Evolutionary conservation across 352 stramenopile species (phyloP).

Genomic region (Phytophthora tubulina): DNA sequence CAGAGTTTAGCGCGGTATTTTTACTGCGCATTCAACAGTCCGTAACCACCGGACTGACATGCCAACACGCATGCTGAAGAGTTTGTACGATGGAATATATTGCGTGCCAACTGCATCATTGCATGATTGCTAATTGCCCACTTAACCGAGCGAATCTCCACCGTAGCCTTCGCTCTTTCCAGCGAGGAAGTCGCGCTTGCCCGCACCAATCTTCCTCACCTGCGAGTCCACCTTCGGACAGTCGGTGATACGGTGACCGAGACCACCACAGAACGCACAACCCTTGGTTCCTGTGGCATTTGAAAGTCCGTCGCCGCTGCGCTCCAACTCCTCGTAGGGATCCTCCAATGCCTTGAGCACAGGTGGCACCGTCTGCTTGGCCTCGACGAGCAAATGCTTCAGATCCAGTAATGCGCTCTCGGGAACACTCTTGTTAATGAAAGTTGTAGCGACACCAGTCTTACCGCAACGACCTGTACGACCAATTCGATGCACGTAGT

Average conservation of each 20-base stretch:
- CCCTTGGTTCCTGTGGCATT: conserved; percentile 91
- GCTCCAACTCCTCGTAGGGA: conserved; percentile 91
- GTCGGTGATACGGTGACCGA: conserved; percentile 98
- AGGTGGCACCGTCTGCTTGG: conserved; percentile 98
- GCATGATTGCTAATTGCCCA: conserved; percentile 14
- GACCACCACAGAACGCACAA: conserved; percentile 98
- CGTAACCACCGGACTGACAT: conserved; percentile 18
- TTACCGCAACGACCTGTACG: conserved; percentile 98
- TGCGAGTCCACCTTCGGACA: conserved; percentile 99
- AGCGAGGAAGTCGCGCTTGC: conserved; percentile 94
- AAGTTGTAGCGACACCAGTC: conserved; percentile 98
- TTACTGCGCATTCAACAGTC: conserved; percentile 28
- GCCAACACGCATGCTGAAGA: neutral
- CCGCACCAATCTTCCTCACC: conserved; percentile 94
- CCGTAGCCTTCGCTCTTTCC: conserved; percentile 94
- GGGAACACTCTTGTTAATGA: conserved; percentile 98
- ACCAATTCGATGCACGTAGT: conserved; percentile 99
- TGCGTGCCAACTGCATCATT: neutral
- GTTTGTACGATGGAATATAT: no score
- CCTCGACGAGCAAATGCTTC: conserved; percentile 98
- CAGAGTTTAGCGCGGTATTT: conserved; percentile 24
- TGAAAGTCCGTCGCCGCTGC: conserved; percentile 49
- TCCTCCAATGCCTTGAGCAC: conserved; percentile 98
- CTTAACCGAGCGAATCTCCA: conserved; percentile 91
- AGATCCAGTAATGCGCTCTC: conserved; percentile 98